Conservation (phyloP, 2,329 filamentous ascomycete species). For the Paramyrothecium sp. region DNA sequence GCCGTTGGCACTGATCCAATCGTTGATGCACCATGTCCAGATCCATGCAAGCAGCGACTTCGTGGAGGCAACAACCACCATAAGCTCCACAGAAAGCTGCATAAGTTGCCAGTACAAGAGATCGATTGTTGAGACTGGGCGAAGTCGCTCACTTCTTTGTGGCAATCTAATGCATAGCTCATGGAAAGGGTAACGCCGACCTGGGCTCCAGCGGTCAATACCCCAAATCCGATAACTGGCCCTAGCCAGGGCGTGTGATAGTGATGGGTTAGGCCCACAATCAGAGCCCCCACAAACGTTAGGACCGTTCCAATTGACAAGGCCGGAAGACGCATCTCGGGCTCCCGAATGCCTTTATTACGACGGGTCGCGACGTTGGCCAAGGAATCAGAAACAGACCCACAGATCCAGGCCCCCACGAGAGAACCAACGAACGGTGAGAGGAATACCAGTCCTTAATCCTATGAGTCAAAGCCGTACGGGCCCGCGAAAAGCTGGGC, state of each 20-base stretch:
- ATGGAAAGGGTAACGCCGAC: constrained; percentile 7
- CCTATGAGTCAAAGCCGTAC: constrained; percentile 7
- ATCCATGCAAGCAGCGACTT: constrained; percentile 7
- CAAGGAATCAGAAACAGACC: no score
- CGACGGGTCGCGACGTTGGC: no score
- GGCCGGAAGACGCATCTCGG: no score
- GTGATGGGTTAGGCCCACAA: no score
- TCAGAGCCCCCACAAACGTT: no score
- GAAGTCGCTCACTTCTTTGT: constrained; percentile 4
- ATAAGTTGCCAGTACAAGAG: not conserved
- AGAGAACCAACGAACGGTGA: not conserved
- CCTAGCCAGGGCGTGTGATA: no score
- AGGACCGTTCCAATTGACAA: no score
- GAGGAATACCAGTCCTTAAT: constrained; percentile 8
- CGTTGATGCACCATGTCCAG: constrained; percentile 9
- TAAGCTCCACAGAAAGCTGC: constrained; percentile 7
- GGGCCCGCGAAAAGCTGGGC: constrained; percentile 7
- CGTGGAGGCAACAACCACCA: constrained; percentile 6
- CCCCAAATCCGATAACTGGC: not conserved
- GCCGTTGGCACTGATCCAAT: constrained; percentile 4
- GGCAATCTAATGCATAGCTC: constrained; percentile 10
- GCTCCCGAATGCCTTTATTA: no score
- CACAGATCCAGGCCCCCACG: no score
- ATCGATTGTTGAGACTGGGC: not conserved
- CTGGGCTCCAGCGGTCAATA: constrained; percentile 6